A percentile compares a stretch with the other conserved stretches of the same genome.
These are phyloP conservation scores for Solanum etuberosum DNA, from an alignment of 257 asterid species.

Conservation along the genomic window DNA sequence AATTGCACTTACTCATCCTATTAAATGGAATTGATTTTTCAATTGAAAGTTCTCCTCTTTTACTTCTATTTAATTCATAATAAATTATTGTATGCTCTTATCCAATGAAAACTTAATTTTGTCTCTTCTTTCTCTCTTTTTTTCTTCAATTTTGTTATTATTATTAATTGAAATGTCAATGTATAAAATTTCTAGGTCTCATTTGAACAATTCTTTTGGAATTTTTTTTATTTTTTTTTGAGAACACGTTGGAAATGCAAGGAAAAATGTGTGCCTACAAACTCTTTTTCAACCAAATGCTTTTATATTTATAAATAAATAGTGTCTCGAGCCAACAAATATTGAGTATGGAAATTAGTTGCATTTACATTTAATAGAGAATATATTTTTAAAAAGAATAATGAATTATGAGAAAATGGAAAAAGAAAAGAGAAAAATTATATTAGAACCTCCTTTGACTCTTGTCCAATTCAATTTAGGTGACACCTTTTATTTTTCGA, in stretches of 20 bases:
- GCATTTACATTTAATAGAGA: neutral
- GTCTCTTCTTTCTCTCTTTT: neutral
- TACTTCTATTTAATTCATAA: neutral
- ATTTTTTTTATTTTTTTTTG: neutral
- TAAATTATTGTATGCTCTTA: neutral
- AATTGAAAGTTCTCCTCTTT: neutral
- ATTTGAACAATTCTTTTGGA: neutral
- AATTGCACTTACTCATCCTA: neutral
- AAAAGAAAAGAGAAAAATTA: neutral
- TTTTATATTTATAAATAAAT: neutral
- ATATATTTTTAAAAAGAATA: neutral
- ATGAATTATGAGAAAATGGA: neutral
- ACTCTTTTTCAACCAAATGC: neutral
- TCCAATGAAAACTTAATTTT: neutral
- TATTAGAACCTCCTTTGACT: neutral
- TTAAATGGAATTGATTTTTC: neutral
- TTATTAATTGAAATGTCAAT: neutral
- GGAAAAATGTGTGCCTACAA: neutral
- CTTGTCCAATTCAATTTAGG: neutral
- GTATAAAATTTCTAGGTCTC: neutral
- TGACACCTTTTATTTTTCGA: fast-evolving
- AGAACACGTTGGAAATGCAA: neutral
- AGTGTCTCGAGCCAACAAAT: neutral
- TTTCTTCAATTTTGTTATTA: neutral
- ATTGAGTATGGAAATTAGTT: neutral